Conservation (phyloP, 805 yeast genomes). For the Metschnikowia reukaufii region DNA sequence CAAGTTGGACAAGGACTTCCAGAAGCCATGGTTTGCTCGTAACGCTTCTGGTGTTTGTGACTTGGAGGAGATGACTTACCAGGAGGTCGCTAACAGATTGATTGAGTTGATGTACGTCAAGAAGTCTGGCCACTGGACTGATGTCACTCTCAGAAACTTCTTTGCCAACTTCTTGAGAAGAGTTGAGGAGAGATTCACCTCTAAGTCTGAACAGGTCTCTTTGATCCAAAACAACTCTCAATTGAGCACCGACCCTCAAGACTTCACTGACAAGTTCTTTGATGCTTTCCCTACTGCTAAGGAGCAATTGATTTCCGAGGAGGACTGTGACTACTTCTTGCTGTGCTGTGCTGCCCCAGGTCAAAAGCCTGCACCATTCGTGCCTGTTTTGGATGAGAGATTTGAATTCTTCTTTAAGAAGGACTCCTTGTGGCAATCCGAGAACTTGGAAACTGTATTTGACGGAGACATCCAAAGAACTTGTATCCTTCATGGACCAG, state of each 20-base stretch:
- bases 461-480: conserved; percentile 97
- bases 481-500: conserved; percentile 99
- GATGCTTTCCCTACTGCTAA: conserved; percentile 70
- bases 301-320: conserved; percentile 85
- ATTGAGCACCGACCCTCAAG: conserved; percentile 62
- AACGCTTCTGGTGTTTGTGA: conserved; percentile 81
- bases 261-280: conserved; percentile 59
- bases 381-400: conserved; percentile 91
- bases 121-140: conserved; percentile 84
- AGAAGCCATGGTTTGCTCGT: conserved; percentile 96
- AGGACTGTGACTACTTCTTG: conserved; percentile 92
- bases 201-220: conserved; percentile 52
- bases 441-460: conserved; percentile 92
- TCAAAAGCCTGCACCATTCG: conserved; percentile 98
- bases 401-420: conserved; percentile 96
- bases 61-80: conserved; percentile 92
- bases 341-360: conserved; percentile 75
- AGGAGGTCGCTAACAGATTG: conserved; percentile 82
- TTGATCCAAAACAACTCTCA: conserved; percentile 71
- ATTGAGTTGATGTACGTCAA: conserved; percentile 86
- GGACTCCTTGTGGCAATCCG: conserved; percentile 99
- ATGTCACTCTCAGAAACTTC: conserved; percentile 78
- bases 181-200: conserved; percentile 93
- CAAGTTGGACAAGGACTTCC: conserved; percentile 89
- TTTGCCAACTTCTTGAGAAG: conserved; percentile 86